Percentiles rank a stretch among this genome's conserved stretches.
These are phyloP conservation scores for Zea luxurians DNA, from an alignment of 176 grass and related monocot genomes.

Conservation along the genomic window DNA sequence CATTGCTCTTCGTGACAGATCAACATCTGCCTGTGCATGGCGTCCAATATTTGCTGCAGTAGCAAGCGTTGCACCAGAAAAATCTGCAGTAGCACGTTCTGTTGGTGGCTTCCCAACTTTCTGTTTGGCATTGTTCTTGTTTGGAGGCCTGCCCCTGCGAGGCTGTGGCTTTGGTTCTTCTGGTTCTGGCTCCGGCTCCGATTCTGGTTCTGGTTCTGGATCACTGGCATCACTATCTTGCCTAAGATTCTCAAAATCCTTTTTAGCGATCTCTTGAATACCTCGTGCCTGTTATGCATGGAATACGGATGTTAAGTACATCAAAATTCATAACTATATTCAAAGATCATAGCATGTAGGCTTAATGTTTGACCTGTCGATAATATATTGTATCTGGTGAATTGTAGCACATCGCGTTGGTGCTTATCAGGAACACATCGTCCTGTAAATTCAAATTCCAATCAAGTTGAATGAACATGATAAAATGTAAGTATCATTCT, in stretches of 20 bases:
- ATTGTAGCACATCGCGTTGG: constrained; percentile 96
- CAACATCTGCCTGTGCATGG: constrained; percentile 32
- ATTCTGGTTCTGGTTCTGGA: constrained; percentile 43
- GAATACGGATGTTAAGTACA: constrained; percentile 21
- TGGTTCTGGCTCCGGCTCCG: constrained; percentile 43
- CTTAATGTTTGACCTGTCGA: constrained; percentile 62
- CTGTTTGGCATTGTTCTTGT: constrained; percentile 55
- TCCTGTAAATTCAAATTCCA: constrained; percentile 61
- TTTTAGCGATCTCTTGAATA: constrained; percentile 98
- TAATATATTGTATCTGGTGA: constrained; percentile 90
- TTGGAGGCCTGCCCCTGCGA: constrained; percentile 80
- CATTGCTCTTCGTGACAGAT: constrained; percentile 47
- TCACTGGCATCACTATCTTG: constrained; percentile 90
- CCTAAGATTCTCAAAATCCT: constrained; percentile 94
- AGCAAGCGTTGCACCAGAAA: constrained; percentile 50
- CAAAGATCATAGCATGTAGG: constrained; percentile 12
- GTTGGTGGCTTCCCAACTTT: constrained; percentile 62
- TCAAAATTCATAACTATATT: not conserved
- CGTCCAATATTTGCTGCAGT: constrained; percentile 55
- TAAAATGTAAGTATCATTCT: constrained; percentile 19
- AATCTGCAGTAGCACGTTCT: constrained; percentile 53
- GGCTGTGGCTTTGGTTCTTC: constrained; percentile 64
- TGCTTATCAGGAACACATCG: constrained; percentile 81
- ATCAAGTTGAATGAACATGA: constrained; percentile 17
- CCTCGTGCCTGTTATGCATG: constrained; percentile 63